Evolutionary conservation across 129 eudicot species (phyloP).

Genomic region (Lactuca saligna): DNA sequence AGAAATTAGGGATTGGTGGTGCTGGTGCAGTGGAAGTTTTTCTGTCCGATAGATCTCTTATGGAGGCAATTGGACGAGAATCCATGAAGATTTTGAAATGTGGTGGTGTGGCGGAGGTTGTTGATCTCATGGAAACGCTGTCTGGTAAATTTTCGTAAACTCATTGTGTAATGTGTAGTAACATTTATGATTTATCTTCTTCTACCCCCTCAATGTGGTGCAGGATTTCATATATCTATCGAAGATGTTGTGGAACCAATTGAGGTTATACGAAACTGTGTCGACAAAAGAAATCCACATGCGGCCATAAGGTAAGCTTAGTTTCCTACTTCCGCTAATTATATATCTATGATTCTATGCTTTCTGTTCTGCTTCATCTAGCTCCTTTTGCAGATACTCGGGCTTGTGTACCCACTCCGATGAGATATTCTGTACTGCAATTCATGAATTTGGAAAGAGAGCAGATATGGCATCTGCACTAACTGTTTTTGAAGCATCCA

Average conservation of each 20-base stretch:
- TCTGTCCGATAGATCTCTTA: conserved; percentile 44
- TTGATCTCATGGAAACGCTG: conserved; percentile 56
- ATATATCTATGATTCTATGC: neutral
- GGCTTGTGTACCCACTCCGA: conserved; percentile 48
- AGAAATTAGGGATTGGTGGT: conserved; percentile 48
- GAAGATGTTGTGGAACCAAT: conserved; percentile 54
- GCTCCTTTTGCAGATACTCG: conserved; percentile 61
- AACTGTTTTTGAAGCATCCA: conserved; percentile 75
- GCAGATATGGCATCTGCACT: conserved; percentile 75
- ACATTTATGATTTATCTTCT: neutral
- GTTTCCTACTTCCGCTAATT: neutral
- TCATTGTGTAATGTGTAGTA: neutral
- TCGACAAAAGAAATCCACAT: conserved; percentile 45
- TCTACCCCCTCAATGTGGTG: conserved; percentile 14
- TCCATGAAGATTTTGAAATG: conserved; percentile 23
- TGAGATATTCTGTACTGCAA: conserved; percentile 53
- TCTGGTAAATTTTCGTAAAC: conserved; percentile 41
- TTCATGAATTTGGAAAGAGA: conserved; percentile 84
- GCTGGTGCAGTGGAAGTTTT: conserved; percentile 17
- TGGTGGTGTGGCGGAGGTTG: conserved; percentile 50
- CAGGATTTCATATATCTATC: conserved; percentile 57
- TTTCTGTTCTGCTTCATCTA: neutral
- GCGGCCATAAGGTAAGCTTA: conserved; percentile 66
- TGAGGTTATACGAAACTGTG: conserved; percentile 63
- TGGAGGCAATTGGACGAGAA: conserved; percentile 41